Evolutionary conservation across 202 grass and related monocot genomes (phyloP), one percentile per base, ranked within the genome.

Genomic region (Digitaria exilis): DNA sequence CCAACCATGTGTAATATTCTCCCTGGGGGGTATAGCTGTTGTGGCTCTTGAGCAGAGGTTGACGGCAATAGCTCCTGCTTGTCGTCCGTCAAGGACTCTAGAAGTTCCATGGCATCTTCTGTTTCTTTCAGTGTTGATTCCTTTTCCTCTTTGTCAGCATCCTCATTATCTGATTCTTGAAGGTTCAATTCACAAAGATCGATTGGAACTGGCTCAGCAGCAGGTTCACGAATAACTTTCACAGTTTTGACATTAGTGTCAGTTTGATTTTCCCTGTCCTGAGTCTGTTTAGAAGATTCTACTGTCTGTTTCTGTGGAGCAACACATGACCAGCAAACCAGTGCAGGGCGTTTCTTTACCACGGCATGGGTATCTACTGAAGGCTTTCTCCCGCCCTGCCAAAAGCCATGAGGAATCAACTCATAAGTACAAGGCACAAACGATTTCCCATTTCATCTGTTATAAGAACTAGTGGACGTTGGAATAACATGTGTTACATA

Each of bases 1-100:
- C 82, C 86, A 79, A 99, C 84, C 93, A 99, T 99, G 82, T 99
- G 96, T 45, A 99, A 37, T 86, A 94, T 94, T 93, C 84, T 92
- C 49, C 96, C 96, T 6, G 96, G 96, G n/a, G 96, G 93, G 55
- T 89, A 96, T 19, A 99, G 73, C 67, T 99, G 96, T 11, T 48
- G 83, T 57, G 26, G 35, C 73, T 92, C 88, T 44, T 73, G 71
- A 76, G 45, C 73, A 78, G 78, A n/a, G 69, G 73, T 70, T 52
- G 84, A 90, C 0, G 43, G 67, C 49, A 44, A 76, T n/a, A 54
- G 24, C 45, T 61, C 77, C 76, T 87, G 71, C 15, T 29, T 78
- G 15, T 79, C 77, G 7, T 80, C 56, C 2, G 59, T 43, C 29
- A 85, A 70, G 45, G 79, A 69, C 61, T 88, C 68, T 84, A 82